Percentiles rank a stretch among this genome's conserved stretches.
Conservation (phyloP, 495 filamentous ascomycete species). For the Sabuloglossum arenarium region DNA sequence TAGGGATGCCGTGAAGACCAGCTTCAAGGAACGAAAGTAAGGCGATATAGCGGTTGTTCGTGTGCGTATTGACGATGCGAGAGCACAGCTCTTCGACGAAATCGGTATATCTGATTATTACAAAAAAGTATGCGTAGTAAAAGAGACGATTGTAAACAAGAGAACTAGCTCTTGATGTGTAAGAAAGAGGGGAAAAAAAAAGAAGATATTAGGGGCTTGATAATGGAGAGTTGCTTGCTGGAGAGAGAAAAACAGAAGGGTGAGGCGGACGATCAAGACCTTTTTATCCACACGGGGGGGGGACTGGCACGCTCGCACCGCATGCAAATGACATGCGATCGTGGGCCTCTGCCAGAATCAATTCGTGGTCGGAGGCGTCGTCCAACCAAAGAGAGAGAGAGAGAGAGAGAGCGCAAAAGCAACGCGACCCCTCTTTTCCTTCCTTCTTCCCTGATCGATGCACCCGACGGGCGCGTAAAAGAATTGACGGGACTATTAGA, state of each 20-base stretch:
- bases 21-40: neutral
- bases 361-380: too few species aligned
- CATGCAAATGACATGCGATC: too few species aligned
- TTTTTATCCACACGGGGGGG: neutral
- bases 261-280: neutral
- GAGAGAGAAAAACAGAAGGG: neutral
- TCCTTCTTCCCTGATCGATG: too few species aligned
- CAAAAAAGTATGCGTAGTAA: neutral
- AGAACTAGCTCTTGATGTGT: neutral
- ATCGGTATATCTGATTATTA: neutral
- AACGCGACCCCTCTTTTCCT: too few species aligned
- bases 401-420: too few species aligned
- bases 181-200: neutral
- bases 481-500: too few species aligned
- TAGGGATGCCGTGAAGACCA: neutral
- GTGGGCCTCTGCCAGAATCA: too few species aligned
- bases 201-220: neutral
- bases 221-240: neutral
- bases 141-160: neutral
- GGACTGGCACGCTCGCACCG: too few species aligned
- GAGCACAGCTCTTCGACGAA: neutral
- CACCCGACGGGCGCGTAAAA: too few species aligned
- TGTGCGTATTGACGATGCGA: neutral
- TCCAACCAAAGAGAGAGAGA: too few species aligned
- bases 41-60: too few species aligned